Conservation (phyloP, 2,329 filamentous ascomycete species). For the Lanzia echinophila region DNA sequence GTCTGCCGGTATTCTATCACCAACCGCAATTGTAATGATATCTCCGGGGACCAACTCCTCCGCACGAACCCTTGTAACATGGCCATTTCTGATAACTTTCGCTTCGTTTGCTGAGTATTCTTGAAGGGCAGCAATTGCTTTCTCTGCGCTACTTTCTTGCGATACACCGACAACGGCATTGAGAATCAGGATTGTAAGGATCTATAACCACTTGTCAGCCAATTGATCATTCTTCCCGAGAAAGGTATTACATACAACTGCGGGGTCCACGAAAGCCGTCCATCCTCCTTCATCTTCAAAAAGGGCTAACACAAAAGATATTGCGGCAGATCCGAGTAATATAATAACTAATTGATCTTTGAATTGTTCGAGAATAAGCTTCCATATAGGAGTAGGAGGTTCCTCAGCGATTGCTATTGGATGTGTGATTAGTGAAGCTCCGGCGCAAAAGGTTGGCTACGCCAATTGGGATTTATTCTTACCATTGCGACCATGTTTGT, state of each 20-base stretch:
- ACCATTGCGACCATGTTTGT: constrained; percentile 63
- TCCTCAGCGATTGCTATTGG: constrained; percentile 69
- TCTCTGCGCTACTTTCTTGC: constrained; percentile 97
- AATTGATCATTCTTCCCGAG: not conserved
- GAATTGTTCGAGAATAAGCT: constrained; percentile 96
- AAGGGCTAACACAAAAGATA: constrained; percentile 88
- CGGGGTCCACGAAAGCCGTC: constrained; percentile 95
- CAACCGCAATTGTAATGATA: constrained; percentile 79
- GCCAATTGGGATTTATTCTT: constrained; percentile 27
- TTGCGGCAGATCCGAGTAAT: constrained; percentile 80
- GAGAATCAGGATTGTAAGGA: constrained; percentile 91
- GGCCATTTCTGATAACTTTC: constrained; percentile 76
- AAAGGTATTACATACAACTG: constrained; percentile 61
- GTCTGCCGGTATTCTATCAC: constrained; percentile 90
- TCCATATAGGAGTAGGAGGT: constrained; percentile 90
- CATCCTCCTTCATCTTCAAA: constrained; percentile 91
- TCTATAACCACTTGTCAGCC: constrained; percentile 45
- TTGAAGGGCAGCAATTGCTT: constrained; percentile 94
- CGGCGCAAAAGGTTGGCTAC: constrained; percentile 11
- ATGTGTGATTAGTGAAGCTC: constrained; percentile 18
- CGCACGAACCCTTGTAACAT: constrained; percentile 79
- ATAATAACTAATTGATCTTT: constrained; percentile 98
- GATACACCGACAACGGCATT: constrained; percentile 97
- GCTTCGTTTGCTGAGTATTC: constrained; percentile 99
- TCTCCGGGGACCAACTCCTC: constrained; percentile 95